A percentile compares a stretch with the other conserved stretches of the same genome.
phyloP scores from a whole-genome alignment of 2,329 filamentous ascomycete genomes.

The Epicoccum nigrum region DNA sequence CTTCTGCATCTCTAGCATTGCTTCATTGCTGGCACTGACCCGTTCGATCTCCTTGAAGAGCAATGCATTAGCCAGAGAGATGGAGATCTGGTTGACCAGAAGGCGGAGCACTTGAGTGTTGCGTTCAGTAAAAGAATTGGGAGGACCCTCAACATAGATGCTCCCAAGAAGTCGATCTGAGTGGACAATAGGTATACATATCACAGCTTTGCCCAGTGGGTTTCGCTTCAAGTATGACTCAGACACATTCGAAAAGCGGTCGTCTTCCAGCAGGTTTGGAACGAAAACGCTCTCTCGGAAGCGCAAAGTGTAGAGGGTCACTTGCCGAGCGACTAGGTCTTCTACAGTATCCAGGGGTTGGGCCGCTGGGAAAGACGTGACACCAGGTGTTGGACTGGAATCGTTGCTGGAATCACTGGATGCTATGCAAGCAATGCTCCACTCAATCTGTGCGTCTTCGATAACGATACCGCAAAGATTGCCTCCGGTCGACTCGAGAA shows the following conservation, averaged over 20 bases:
- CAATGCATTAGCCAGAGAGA: slow-evolving; percentile 68
- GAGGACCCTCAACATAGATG: slow-evolving; percentile 78
- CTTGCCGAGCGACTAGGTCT: slow-evolving; percentile 74
- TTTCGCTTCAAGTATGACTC: slow-evolving; percentile 72
- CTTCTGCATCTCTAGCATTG: slow-evolving; percentile 80
- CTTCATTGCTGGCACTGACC: slow-evolving; percentile 77
- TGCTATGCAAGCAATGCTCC: slow-evolving; percentile 76
- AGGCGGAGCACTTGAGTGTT: slow-evolving; percentile 63
- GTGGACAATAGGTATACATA: slow-evolving; percentile 79
- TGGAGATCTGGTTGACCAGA: slow-evolving; percentile 76
- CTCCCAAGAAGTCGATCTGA: slow-evolving; percentile 74
- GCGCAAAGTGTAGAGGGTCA: slow-evolving; percentile 76
- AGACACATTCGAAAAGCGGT: slow-evolving; percentile 77
- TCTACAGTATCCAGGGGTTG: slow-evolving; percentile 68
- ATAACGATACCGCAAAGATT: slow-evolving; percentile 76
- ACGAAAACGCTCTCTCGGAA: slow-evolving; percentile 79
- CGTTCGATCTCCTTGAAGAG: slow-evolving; percentile 74
- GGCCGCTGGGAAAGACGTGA: slow-evolving; percentile 69
- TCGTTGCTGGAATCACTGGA: slow-evolving; percentile 62
- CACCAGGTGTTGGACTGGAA: slow-evolving; percentile 51
- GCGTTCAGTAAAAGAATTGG: slow-evolving; percentile 77
- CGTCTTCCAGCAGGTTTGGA: slow-evolving; percentile 74
- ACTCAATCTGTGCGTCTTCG: slow-evolving; percentile 68
- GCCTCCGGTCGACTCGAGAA: slow-evolving; percentile 77
- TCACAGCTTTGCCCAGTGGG: slow-evolving; percentile 73